Base-by-base conservation (phyloP, 768 basidiomycete species). In the Lactifluus piperatus region DNA sequence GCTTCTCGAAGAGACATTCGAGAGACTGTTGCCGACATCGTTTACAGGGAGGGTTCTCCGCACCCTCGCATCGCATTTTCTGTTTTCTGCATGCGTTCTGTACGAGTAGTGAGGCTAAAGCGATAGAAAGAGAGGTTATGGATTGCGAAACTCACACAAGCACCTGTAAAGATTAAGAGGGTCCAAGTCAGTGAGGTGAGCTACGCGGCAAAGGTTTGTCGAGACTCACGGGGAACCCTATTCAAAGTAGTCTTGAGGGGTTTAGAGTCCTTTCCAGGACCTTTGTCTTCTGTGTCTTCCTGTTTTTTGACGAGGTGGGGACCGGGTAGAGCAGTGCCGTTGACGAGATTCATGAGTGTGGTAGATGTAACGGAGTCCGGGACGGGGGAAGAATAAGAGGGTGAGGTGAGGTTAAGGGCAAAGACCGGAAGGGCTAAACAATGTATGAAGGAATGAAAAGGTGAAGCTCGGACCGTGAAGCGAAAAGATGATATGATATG, bases 1-100 rank as follows among this genome's bases (percentile, higher is more conserved):
- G 94, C 67, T 97, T 97, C 72, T 97, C 94, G 70, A 97, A 95
- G 34, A 97, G 78, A 74, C 94, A 97, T 43, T 94, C 90, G 13
- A 97, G 77, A 3, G 91, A 89, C 20, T 88, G 86, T 66, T 92
- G 88, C 32, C 90, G 81, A 73, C 94, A 97, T 45, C 94, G 83
- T 67, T 88, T 85, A 73, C 94, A 97, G n/a, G 94, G 94, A 26
- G 94, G 94, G 67, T 91, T 93, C 70, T 97, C 94, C 16, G 93
- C 94, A 1, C 92, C 93, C 71, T 94, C 92, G 69, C 94, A 97
- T 66, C 93, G 80, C 94, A 97, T 97, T 76, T 97, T 97, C 77
- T 94, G 93, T 68, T 92, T 90, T 66, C 94, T 79, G 72, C 94
- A 95, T 18, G 92, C 90, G 83, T 94, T 94, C 91, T 94, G 70